Evolutionary conservation across 768 basidiomycete genomes (phyloP).

Genomic region (Cystofilobasidium capitatum): DNA sequence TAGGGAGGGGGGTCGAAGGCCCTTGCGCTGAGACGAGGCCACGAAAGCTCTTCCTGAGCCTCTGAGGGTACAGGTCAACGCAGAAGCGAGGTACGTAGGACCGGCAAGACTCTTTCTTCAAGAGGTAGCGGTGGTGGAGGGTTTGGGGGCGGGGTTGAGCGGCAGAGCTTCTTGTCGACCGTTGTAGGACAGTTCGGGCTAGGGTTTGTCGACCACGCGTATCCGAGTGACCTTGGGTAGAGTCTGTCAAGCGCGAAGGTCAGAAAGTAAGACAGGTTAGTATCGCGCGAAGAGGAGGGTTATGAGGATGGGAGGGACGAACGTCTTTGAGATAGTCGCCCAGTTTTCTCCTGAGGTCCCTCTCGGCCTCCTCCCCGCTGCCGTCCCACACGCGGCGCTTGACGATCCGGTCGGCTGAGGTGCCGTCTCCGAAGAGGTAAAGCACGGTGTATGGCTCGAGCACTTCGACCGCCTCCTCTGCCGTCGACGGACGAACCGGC

Average conservation of each 20-base stretch:
- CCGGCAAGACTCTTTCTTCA: no score
- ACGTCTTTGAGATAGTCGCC: slow-evolving; percentile 85
- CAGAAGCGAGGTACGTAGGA: no score
- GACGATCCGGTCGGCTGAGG: slow-evolving; percentile 24
- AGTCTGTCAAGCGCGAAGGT: neutral
- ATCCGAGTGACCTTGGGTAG: slow-evolving; percentile 8
- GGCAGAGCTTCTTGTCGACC: no score
- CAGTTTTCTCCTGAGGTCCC: slow-evolving; percentile 74
- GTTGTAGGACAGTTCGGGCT: no score
- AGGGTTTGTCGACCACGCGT: neutral
- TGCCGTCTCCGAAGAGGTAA: slow-evolving; percentile 50
- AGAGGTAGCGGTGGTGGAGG: no score
- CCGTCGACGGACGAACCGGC: slow-evolving; percentile 30
- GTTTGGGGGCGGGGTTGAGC: no score
- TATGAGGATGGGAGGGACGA: slow-evolving; percentile 3
- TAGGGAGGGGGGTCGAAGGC: no score
- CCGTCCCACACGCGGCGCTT: slow-evolving; percentile 77
- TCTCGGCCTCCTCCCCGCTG: slow-evolving; percentile 69
- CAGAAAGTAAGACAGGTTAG: neutral
- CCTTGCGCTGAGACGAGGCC: no score
- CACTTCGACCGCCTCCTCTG: slow-evolving; percentile 36
- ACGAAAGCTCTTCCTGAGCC: no score
- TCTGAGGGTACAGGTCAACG: no score
- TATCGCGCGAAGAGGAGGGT: neutral
- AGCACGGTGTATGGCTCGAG: slow-evolving; percentile 75